phyloP scores from a whole-genome alignment of 2,329 filamentous ascomycete genomes.

The Elsinoe arachidis region DNA sequence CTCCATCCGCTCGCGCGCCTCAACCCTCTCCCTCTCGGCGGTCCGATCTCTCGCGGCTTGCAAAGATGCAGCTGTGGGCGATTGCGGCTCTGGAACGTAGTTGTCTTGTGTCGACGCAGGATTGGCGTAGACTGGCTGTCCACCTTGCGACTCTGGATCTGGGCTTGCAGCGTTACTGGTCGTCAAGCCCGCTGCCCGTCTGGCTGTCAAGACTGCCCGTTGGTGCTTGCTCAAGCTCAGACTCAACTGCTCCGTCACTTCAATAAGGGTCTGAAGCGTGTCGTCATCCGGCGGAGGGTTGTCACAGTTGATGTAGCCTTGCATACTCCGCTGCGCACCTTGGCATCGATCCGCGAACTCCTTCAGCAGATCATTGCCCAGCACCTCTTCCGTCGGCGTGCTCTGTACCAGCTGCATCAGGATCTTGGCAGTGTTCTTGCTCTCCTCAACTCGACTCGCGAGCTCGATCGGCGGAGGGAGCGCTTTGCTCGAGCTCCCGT shows the following conservation, averaged over 20 bases:
- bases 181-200: constrained; percentile 30
- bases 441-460: constrained; percentile 76
- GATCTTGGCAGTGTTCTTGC: constrained; percentile 79
- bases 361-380: constrained; percentile 77
- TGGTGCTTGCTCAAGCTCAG: constrained; percentile 77
- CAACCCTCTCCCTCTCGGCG: constrained; percentile 1
- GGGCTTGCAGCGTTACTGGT: constrained; percentile 21
- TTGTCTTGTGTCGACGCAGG: neutral
- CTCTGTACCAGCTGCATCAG: constrained; percentile 87
- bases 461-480: constrained; percentile 67
- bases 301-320: constrained; percentile 73
- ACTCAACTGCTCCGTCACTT: constrained; percentile 86
- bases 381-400: constrained; percentile 66
- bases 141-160: constrained; percentile 15
- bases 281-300: constrained; percentile 81
- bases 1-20: constrained; percentile 8
- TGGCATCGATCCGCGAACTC: constrained; percentile 87
- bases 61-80: neutral
- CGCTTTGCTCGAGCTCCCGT: constrained; percentile 8
- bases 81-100: neutral
- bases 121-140: neutral
- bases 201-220: constrained; percentile 58
- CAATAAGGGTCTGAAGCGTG: constrained; percentile 86
- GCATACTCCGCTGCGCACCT: constrained; percentile 70
- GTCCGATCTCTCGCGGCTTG: constrained; percentile 7